Evolutionary conservation across 2,329 filamentous ascomycete genomes (phyloP).

Genomic region (Penicillium sp.): DNA sequence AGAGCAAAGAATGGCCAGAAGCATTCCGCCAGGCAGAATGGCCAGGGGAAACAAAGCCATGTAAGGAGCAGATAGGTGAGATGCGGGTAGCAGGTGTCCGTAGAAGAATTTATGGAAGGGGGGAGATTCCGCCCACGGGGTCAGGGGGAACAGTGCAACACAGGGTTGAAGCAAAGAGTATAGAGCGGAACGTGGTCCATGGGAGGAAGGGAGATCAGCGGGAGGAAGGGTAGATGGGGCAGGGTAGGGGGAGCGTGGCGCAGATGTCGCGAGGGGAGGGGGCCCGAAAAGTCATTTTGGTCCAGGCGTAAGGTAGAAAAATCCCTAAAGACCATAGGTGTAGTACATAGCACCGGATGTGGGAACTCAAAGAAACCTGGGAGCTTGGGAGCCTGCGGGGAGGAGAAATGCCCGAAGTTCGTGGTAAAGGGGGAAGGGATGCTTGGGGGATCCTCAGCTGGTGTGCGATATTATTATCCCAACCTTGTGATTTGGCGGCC

Average conservation of each 20-base stretch:
- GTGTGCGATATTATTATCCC: slow-evolving; percentile 14
- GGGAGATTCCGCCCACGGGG: neutral
- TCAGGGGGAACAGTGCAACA: neutral
- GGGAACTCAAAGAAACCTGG: neutral
- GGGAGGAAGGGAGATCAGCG: slow-evolving; percentile 18
- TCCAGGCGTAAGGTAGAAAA: neutral
- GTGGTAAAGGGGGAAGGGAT: slow-evolving; percentile 13
- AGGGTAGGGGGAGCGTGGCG: slow-evolving; percentile 12
- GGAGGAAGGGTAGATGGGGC: slow-evolving; percentile 10
- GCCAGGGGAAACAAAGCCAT: neutral
- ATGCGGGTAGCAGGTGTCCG: neutral
- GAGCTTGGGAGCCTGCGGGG: neutral
- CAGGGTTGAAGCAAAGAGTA: neutral
- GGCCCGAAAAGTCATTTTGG: slow-evolving; percentile 5
- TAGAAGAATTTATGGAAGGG: neutral
- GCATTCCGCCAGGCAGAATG: neutral
- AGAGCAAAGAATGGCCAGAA: neutral
- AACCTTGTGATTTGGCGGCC: slow-evolving; percentile 18
- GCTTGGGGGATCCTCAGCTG: slow-evolving; percentile 1
- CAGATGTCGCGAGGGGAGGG: slow-evolving; percentile 7
- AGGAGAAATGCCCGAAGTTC: neutral
- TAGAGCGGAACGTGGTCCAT: slow-evolving; percentile 18
- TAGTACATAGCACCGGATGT: neutral
- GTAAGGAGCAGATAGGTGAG: neutral
- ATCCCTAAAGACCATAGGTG: neutral